Conservation (phyloP, 2,329 filamentous ascomycete genomes). For the Phyllosticta paracitricarpa region DNA sequence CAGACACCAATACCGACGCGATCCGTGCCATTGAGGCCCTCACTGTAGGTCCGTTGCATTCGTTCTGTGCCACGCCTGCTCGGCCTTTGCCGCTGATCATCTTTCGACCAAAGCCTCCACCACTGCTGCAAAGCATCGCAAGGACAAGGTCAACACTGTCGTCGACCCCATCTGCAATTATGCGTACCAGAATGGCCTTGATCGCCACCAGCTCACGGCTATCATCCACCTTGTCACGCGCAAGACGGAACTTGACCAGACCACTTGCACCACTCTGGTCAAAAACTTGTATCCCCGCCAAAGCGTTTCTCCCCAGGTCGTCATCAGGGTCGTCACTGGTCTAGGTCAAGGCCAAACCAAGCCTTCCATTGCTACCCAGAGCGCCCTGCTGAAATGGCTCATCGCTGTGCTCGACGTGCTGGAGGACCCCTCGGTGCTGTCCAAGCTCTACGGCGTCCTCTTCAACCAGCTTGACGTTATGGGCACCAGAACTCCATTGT, state of each 20-base stretch:
- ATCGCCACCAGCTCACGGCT: conserved; percentile 47
- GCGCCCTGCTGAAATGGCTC: conserved; percentile 65
- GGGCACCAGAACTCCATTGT: conserved; percentile 51
- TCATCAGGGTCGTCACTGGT: conserved; percentile 58
- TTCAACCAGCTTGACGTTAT: conserved; percentile 78
- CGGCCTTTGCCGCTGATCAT: conserved; percentile 16
- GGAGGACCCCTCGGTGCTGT: conserved; percentile 52
- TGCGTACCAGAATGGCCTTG: conserved; percentile 59
- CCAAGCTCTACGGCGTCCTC: conserved; percentile 62
- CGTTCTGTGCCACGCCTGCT: conserved; percentile 11
- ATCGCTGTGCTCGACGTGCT: conserved; percentile 65
- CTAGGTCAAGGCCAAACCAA: conserved; percentile 72
- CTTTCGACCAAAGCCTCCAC: conserved; percentile 22
- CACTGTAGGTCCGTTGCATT: conserved; percentile 23
- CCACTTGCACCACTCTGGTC: conserved; percentile 56
- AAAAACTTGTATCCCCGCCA: conserved; percentile 68
- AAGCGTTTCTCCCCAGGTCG: conserved; percentile 48
- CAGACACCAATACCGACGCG: conserved; percentile 7
- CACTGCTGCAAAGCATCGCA: conserved; percentile 54
- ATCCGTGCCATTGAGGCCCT: conserved; percentile 26
- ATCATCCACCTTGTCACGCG: conserved; percentile 58
- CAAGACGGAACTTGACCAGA: conserved; percentile 65
- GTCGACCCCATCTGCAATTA: conserved; percentile 54
- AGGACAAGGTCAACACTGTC: conserved; percentile 50
- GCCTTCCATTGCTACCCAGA: conserved; percentile 61